These are phyloP conservation scores for Neolentinus lepideus DNA, from an alignment of 1,284 basidiomycete genomes.

Conservation along the genomic window DNA sequence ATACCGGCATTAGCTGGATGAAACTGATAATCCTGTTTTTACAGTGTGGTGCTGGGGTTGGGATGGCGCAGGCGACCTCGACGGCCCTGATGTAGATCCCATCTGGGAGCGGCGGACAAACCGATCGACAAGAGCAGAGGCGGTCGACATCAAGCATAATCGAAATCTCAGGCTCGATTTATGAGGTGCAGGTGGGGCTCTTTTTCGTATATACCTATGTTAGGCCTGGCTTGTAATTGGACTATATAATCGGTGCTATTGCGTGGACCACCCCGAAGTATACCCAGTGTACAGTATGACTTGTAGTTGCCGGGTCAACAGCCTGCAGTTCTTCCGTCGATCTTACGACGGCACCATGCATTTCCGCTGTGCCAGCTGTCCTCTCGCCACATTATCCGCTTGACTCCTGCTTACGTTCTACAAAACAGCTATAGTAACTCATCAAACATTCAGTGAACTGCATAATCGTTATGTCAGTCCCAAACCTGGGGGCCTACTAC, in stretches of 20 bases:
- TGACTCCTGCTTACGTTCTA: neutral
- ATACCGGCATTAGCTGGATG: neutral
- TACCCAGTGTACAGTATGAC: neutral
- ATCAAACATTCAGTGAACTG: too few species aligned
- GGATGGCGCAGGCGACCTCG: conserved; percentile 95
- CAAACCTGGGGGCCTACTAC: too few species aligned
- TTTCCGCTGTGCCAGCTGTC: neutral
- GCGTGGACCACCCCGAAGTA: too few species aligned
- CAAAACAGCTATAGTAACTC: too few species aligned
- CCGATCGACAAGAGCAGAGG: conserved; percentile 48
- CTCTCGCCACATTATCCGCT: neutral
- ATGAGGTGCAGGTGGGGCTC: neutral
- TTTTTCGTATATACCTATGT: neutral
- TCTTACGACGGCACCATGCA: neutral
- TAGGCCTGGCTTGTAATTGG: neutral
- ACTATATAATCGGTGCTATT: neutral
- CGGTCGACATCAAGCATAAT: conserved; percentile 73
- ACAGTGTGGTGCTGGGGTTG: conserved; percentile 98
- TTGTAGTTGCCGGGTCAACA: neutral
- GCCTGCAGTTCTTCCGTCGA: neutral
- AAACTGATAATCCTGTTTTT: conserved; percentile 3
- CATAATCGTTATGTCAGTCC: too few species aligned
- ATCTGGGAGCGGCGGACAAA: conserved; percentile 88
- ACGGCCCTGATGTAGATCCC: conserved; percentile 91
- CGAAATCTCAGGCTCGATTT: conserved; percentile 33